Base-by-base conservation (phyloP, 2,329 filamentous ascomycete species). In the Exserohilum rostratum region DNA sequence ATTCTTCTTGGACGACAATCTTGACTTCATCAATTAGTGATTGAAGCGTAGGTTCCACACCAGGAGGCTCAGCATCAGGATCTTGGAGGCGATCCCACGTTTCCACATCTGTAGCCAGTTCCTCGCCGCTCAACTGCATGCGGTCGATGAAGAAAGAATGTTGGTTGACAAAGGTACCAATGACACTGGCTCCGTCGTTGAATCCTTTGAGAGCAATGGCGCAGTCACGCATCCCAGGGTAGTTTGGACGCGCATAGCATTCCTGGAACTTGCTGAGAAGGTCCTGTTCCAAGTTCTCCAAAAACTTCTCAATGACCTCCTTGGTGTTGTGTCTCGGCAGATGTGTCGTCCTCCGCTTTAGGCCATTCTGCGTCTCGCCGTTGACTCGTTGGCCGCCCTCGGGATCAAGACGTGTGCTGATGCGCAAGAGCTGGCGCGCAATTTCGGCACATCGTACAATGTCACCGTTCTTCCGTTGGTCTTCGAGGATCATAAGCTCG, bases 131-230 rank as follows among this genome's bases (percentile, higher is more conserved):
- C 53, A 99, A 81, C 74, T 98, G 93, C 64, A 92, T 95, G 22
- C 93, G 85, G 72, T 98, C 95, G 70, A 99, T 97, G 78, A 99
- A 99, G 82, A 99, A 99, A 70, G 96, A 92, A 77, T 99, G 96
- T 75, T 99, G 95, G 72, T 99, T 99, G 70, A 99, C 93, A 75
- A 98, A 99, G 10, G 93, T 83, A 12, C 91, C 93, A 75, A 97
- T 96, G 55, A 98, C 95, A 72, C 93, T 98, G 53, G 91, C 87
- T 46, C 95, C 95, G 47, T 95, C 92, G 74, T 93, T 96, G 82
- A 99, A 99, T 76, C 98, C 95, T 72, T 95, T 85, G 58, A 99
- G 81, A 37, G 97, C 95, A 68, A 90, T 90, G 50, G 96, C 91
- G 73, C 95, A 99, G 73, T 98, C 95, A 78, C 91, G 89, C 96